Evolutionary conservation across 208 protist genomes (phyloP).

Genomic region (Crithidia brevicula): DNA sequence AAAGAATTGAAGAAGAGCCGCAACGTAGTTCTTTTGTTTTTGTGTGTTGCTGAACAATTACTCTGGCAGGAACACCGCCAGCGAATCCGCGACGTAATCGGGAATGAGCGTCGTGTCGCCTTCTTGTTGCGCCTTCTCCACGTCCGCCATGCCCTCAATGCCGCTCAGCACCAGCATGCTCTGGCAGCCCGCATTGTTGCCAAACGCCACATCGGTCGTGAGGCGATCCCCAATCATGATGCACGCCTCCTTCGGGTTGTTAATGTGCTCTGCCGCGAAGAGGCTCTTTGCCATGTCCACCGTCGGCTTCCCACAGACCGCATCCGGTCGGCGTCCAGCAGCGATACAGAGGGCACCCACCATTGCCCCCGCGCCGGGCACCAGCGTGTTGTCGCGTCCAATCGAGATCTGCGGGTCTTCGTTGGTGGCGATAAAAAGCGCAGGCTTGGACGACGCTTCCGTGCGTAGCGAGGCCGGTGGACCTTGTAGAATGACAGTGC

Average conservation of each 20-base stretch:
- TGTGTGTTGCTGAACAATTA: no score
- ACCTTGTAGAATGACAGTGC: slow-evolving; percentile 47
- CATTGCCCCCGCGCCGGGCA: slow-evolving; percentile 65
- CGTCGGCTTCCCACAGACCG: slow-evolving; percentile 74
- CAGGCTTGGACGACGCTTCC: neutral
- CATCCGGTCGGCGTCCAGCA: slow-evolving; percentile 39
- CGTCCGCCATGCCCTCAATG: slow-evolving; percentile 45
- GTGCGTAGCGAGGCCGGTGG: slow-evolving; percentile 1
- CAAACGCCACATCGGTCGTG: slow-evolving; percentile 82
- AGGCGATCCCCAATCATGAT: slow-evolving; percentile 83
- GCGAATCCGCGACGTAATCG: slow-evolving; percentile 67
- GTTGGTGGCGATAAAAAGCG: slow-evolving; percentile 75
- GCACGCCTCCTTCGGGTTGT: slow-evolving; percentile 42
- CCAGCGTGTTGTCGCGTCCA: slow-evolving; percentile 36
- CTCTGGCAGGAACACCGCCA: slow-evolving; percentile 48
- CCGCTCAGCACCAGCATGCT: slow-evolving; percentile 79
- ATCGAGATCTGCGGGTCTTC: slow-evolving; percentile 70
- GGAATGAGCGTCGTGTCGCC: slow-evolving; percentile 42
- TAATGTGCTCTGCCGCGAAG: slow-evolving; percentile 57
- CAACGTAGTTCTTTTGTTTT: no score
- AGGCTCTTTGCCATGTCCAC: slow-evolving; percentile 62
- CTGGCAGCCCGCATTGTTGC: slow-evolving; percentile 55
- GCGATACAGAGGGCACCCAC: slow-evolving; percentile 42
- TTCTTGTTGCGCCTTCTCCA: slow-evolving; percentile 38
- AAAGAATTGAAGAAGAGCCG: no score